A percentile compares a stretch with the other conserved stretches of the same genome.
Conservation (phyloP, 768 basidiomycete species). For the Leccinum obscurum region DNA sequence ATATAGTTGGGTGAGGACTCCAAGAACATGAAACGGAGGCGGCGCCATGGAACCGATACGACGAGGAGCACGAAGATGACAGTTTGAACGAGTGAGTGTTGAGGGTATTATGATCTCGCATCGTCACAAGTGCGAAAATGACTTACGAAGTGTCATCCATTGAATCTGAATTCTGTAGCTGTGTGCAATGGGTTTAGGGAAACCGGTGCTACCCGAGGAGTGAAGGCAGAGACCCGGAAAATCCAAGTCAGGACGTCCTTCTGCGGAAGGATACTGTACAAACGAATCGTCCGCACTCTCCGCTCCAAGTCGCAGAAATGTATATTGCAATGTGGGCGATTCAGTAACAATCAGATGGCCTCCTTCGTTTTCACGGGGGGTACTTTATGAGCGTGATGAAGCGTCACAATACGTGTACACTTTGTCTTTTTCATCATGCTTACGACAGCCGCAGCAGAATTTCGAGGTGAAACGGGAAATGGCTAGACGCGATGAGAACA, state of each 20-base stretch:
- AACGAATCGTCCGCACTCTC: background rate
- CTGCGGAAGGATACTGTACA: conserved; percentile 1
- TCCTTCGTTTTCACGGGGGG: background rate
- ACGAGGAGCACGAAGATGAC: conserved; percentile 7
- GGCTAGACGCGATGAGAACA: conserved; percentile 12
- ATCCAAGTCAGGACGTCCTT: conserved; percentile 12
- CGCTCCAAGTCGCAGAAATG: conserved; percentile 21
- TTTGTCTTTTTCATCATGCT: conserved; percentile 24
- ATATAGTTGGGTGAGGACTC: conserved; percentile 19
- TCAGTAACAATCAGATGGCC: background rate
- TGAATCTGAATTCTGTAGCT: conserved; percentile 35
- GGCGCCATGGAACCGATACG: conserved; percentile 25
- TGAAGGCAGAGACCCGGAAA: conserved; percentile 42
- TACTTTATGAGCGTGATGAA: conserved; percentile 16
- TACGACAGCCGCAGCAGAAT: conserved; percentile 3
- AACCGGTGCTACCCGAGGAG: conserved; percentile 50
- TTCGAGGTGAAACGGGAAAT: conserved; percentile 40
- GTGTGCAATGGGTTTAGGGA: conserved; percentile 46
- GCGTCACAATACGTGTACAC: conserved; percentile 21
- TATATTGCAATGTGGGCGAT: conserved; percentile 16
- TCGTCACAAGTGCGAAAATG: no score
- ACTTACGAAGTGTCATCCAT: conserved; percentile 38
- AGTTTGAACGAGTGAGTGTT: no score
- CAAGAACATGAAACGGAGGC: conserved; percentile 30
- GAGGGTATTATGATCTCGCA: no score